Conservation (phyloP, 495 filamentous ascomycete species). For the Aspergillus homomorphus region DNA sequence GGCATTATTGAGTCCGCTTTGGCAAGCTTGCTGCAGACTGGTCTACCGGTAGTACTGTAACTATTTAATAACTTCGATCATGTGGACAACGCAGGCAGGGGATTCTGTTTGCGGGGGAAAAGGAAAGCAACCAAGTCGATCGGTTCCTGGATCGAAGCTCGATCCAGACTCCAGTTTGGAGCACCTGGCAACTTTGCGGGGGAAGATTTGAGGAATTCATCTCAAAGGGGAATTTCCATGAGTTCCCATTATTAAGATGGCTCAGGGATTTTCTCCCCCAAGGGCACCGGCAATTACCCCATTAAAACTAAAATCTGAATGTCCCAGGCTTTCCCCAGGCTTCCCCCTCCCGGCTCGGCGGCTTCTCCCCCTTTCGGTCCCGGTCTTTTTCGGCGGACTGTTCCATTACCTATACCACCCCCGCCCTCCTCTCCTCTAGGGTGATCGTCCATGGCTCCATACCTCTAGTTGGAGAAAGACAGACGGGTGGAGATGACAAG, state of each 20-base stretch:
- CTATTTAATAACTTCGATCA: too few species aligned
- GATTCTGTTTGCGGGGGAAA: too few species aligned
- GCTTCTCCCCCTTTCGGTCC: not conserved
- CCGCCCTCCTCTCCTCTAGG: too few species aligned
- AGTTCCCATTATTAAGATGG: conserved; percentile 20
- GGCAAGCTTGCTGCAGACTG: too few species aligned
- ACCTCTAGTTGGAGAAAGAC: too few species aligned
- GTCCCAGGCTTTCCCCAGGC: conserved; percentile 6
- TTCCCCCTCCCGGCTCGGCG: not conserved
- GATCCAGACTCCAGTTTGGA: conserved; percentile 18
- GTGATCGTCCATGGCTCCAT: too few species aligned
- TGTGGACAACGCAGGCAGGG: too few species aligned
- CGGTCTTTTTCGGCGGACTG: not conserved
- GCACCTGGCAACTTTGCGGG: not conserved
- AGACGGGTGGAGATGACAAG: too few species aligned
- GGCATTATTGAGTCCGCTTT: too few species aligned
- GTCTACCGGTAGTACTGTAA: too few species aligned
- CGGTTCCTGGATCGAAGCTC: conserved; percentile 24
- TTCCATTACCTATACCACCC: too few species aligned
- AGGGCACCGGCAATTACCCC: conserved; percentile 15
- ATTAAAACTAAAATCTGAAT: conserved; percentile 12
- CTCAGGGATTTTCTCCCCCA: conserved; percentile 5
- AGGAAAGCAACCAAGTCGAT: conserved; percentile 8
- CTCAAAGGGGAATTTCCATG: conserved; percentile 3
- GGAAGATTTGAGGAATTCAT: conserved; percentile 4